phyloP scores from a whole-genome alignment of 208 protist genomes.

The Trichomonas vaginalis region DNA sequence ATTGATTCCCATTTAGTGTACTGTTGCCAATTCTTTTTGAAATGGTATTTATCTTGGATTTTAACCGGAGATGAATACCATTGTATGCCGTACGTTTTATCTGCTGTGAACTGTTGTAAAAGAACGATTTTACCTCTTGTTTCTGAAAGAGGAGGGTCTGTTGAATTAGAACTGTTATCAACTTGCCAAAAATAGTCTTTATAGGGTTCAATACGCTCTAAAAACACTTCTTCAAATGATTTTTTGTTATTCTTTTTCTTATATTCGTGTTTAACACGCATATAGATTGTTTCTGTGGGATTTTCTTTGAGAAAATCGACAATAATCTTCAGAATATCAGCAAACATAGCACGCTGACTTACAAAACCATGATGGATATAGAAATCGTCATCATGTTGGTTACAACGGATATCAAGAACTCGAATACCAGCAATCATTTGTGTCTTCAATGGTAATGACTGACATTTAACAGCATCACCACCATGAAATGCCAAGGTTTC shows the following conservation, averaged over 20 bases:
- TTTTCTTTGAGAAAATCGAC: not conserved
- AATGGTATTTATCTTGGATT: too few species aligned
- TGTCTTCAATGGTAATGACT: not conserved
- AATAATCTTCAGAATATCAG: not conserved
- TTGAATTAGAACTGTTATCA: too few species aligned
- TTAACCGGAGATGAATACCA: too few species aligned
- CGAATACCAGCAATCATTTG: not conserved
- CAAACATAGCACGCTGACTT: not conserved
- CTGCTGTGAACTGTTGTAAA: not conserved
- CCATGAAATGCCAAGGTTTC: not conserved
- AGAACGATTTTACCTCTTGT: not conserved
- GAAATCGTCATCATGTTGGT: not conserved
- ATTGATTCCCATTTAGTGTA: too few species aligned
- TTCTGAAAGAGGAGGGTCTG: not conserved
- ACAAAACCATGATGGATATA: not conserved
- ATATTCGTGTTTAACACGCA: not conserved
- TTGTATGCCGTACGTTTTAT: too few species aligned
- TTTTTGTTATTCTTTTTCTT: not conserved
- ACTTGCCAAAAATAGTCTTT: too few species aligned
- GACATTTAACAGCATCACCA: not conserved
- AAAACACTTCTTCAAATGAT: not conserved
- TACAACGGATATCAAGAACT: not conserved
- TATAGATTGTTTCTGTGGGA: not conserved
- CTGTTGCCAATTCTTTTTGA: too few species aligned
- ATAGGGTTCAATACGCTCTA: too few species aligned